Conservation (phyloP, 148 eudicot species). For the Dysphania ambrosioides region DNA sequence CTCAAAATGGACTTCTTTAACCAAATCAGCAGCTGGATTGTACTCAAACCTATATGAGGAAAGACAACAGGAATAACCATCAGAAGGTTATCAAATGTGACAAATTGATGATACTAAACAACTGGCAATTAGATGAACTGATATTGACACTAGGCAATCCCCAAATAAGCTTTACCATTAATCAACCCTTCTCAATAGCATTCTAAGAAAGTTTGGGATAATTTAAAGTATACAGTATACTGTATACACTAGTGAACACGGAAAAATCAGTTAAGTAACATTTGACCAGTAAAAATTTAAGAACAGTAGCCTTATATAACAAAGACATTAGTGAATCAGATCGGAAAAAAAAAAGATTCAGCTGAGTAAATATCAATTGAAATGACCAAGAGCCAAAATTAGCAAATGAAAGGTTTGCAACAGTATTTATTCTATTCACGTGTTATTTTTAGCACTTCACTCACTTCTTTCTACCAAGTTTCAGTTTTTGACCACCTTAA, state of each 20-base stretch:
- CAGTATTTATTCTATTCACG: too few species aligned
- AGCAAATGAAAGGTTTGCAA: too few species aligned
- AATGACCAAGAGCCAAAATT: neutral
- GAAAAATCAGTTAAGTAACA: too few species aligned
- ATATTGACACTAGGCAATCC: neutral
- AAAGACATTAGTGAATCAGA: neutral
- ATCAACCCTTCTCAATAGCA: neutral
- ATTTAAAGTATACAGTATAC: too few species aligned
- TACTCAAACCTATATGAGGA: constrained; percentile 62
- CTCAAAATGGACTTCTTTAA: constrained; percentile 78
- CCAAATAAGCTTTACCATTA: neutral
- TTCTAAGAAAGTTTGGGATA: too few species aligned
- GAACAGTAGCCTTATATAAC: neutral
- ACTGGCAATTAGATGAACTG: neutral
- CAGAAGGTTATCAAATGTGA: neutral
- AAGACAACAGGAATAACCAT: neutral
- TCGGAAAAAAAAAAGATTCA: neutral
- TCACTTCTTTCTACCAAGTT: neutral
- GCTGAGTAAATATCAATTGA: neutral
- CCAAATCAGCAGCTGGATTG: constrained; percentile 80
- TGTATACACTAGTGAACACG: too few species aligned
- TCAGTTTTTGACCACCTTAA: neutral
- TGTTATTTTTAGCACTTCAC: too few species aligned
- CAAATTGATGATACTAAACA: neutral
- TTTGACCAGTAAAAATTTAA: neutral